Evolutionary conservation across 1,139 yeast genomes (phyloP), one percentile per base, ranked within the genome.

Genomic region (Geotrichum reessii): DNA sequence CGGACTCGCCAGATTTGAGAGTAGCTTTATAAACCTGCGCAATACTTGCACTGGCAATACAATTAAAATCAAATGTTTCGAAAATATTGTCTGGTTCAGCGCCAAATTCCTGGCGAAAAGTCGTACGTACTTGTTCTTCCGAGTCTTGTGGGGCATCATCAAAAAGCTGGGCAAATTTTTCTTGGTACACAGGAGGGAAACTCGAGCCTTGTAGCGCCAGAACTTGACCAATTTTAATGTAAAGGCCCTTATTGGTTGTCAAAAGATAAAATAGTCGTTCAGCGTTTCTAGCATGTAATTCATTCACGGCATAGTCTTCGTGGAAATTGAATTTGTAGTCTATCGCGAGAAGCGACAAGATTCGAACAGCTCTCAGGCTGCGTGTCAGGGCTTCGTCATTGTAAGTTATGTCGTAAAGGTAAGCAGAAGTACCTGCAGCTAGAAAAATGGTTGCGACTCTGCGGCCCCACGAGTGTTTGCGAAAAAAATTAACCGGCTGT

Each of bases 191-290:
- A 37, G 76, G 70, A 0, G 95, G 95, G 66, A 87, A 82, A 62
- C 85, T 75, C 14, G 79, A 74, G 1, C 87, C 86, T 66, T 86
- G 91, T 66, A 86, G 81, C 19, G 91, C 91, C 48, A 86, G 80
- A 46, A 87, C 85, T 73, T 86, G 92, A 47, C 92, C 92, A 65
- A 86, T 71, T 70, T 87, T 87, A 67, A 87, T 84, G 68, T 85
- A 87, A 21, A 87, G 75, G 0, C 95, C 95, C 66, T 84, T 85
- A 67, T 87, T 87, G 3, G 71, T 70, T 62, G 75, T 72, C 60
- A 87, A 69, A 65, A 87, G 71, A 50, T 79, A 71, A 63, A 81
- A 77, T 47, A 87, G 70, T 53, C 82, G 71, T 52, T 81, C 80
- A 2, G 93, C 82, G 33, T 83, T 81, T 28, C 81, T 71, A 60